A percentile compares a stretch with the other conserved stretches of the same genome.
These are phyloP conservation scores for Quercus robur DNA, from an alignment of 306 rosid species.

Conservation along the genomic window DNA sequence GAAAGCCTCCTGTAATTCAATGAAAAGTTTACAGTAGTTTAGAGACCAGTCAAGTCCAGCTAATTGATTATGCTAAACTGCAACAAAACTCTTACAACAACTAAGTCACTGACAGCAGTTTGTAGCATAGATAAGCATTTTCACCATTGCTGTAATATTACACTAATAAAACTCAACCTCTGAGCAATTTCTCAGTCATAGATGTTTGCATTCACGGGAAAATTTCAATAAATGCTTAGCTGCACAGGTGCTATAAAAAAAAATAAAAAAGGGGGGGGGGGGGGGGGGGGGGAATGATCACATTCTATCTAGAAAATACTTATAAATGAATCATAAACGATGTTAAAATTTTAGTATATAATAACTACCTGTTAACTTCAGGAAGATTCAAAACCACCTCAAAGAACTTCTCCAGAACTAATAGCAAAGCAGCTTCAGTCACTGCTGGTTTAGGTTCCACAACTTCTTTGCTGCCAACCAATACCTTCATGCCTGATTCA, in stretches of 20 bases:
- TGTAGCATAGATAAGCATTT: too few relatives aligned
- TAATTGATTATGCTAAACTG: neutral
- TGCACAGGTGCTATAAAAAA: neutral
- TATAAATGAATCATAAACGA: too few relatives aligned
- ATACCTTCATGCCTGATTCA: slow-evolving; percentile 41
- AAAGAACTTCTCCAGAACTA: slow-evolving; percentile 70
- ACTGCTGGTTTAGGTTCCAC: slow-evolving; percentile 64
- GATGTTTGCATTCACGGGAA: neutral
- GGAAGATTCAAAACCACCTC: slow-evolving; percentile 80
- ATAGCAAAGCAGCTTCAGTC: slow-evolving; percentile 73
- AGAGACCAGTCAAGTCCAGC: neutral
- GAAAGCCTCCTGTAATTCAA: slow-evolving; percentile 77
- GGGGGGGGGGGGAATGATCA: too few relatives aligned
- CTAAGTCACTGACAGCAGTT: neutral
- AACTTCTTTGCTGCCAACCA: slow-evolving; percentile 33
- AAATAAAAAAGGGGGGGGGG: too few relatives aligned
- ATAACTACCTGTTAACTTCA: slow-evolving; percentile 69
- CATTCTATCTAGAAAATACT: too few relatives aligned
- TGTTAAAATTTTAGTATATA: neutral
- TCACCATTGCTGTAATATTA: too few relatives aligned
- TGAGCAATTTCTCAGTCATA: too few relatives aligned
- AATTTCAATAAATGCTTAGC: neutral
- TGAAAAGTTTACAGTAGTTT: neutral
- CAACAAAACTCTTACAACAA: neutral
- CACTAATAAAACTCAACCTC: too few relatives aligned